Conservation (phyloP, 768 basidiomycete genomes). For the Amanita phalloides region DNA sequence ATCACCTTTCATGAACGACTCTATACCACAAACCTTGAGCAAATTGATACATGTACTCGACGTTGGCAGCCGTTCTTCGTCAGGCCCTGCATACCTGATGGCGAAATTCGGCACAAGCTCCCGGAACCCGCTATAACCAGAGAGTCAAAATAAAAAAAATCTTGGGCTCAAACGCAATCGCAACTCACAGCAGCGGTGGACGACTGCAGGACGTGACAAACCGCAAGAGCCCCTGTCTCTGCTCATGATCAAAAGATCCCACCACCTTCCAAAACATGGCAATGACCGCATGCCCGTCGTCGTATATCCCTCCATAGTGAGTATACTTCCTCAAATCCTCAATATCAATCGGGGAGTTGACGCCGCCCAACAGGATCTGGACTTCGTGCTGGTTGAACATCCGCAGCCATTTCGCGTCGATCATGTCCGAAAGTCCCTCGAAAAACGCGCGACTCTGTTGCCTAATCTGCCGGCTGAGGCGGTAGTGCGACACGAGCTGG, state of each 20-base stretch:
- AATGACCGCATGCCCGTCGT: constrained; percentile 62
- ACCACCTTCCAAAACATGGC: constrained; percentile 80
- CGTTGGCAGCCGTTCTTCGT: constrained; percentile 62
- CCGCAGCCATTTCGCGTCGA: constrained; percentile 86
- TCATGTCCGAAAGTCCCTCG: constrained; percentile 84
- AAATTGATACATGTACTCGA: constrained; percentile 89
- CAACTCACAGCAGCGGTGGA: constrained; percentile 70
- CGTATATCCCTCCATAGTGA: constrained; percentile 73
- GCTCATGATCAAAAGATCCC: constrained; percentile 67
- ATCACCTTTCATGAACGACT: neutral
- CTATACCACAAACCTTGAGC: constrained; percentile 49
- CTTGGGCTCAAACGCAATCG: neutral
- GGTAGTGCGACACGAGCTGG: constrained; percentile 79
- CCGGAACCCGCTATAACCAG: constrained; percentile 55
- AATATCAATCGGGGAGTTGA: constrained; percentile 75
- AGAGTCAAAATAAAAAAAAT: neutral
- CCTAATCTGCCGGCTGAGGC: constrained; percentile 82
- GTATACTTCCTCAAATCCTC: constrained; percentile 72
- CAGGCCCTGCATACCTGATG: constrained; percentile 71
- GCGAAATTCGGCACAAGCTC: constrained; percentile 83
- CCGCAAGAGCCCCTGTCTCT: constrained; percentile 66
- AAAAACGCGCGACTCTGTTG: constrained; percentile 81
- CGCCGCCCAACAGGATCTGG: constrained; percentile 84
- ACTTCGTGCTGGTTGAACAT: constrained; percentile 99
- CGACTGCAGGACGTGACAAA: constrained; percentile 93